Base-by-base conservation (phyloP, 2,329 filamentous ascomycete genomes). In the Thelonectria rubi region DNA sequence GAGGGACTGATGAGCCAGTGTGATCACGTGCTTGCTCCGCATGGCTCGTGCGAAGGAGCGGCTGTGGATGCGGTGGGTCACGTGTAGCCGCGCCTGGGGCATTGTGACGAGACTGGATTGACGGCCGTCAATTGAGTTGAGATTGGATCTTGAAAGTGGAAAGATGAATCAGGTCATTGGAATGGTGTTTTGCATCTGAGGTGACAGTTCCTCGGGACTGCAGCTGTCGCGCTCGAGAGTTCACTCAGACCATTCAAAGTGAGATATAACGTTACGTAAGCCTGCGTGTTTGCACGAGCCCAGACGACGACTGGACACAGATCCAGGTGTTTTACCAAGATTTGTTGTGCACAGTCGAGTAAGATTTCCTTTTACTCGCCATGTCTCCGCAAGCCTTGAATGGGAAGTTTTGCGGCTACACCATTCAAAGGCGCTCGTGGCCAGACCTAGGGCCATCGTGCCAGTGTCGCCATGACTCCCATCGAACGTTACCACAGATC, bases 21-120 rank as follows among this genome's bases (percentile, higher is more conserved):
- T 53, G 64, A 57, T 71, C 69, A 71, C 69, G 69, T 71, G 69
- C 64, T 54, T 70, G 65, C 69, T 71, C 69, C 69, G 64, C 64
- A 69, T 67, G 64, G 46, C 53, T 67, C 57, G 65, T 72, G 45
- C 45, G 45, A 30, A 15, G 45, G 40, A 6, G 67, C 64, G 66
- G 60, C 49, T 37, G 11, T 9, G 12, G 34, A 20, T 26, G 34
- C 46, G 14, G 17, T n/a, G 32, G 45, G 50, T 72, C 69, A 72
- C 69, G 69, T 72, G 69, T 55, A 66, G 46, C 59, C 59, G 66
- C 58, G 37, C 54, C 26, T 47, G 21, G 9, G 26, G 43, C 20
- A 47, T 30, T 21, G 24, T 26, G 24, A 30, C 10, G 43, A 24
- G 43, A 14, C 10, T 46, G 43, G 43, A 14, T 46, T n/a, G 40